Conservation (phyloP, 2,329 filamentous ascomycete species). For the Colletotrichum filicis region DNA sequence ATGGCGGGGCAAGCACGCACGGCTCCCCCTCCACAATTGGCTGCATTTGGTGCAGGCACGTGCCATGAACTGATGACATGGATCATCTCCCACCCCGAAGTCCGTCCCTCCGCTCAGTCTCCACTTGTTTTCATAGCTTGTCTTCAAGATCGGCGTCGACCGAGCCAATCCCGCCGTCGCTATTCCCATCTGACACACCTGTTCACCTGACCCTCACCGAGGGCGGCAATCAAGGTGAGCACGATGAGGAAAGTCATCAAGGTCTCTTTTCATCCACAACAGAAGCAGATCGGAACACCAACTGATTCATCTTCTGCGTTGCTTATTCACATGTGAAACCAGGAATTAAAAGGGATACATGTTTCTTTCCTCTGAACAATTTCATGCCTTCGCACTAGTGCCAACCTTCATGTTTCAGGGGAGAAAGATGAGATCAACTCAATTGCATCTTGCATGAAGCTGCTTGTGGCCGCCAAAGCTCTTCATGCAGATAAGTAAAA, state of each 20-base stretch:
- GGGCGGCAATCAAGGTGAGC: neutral
- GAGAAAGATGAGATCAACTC: slow-evolving; percentile 6
- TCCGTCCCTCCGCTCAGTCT: neutral
- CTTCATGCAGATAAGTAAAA: neutral
- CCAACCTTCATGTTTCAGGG: neutral
- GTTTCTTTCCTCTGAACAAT: neutral
- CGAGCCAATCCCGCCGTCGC: slow-evolving; percentile 25
- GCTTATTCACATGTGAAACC: neutral
- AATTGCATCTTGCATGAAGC: neutral
- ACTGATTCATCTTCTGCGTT: neutral
- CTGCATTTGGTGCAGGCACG: neutral
- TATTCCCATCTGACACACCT: neutral
- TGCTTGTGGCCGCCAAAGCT: neutral
- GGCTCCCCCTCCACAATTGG: neutral
- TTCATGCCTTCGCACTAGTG: neutral
- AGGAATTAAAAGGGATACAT: neutral
- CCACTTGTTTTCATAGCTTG: neutral
- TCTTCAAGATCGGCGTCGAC: neutral
- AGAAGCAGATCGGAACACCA: neutral
- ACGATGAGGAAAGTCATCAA: no score
- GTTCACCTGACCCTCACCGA: neutral
- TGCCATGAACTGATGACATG: neutral
- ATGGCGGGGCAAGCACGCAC: slow-evolving; percentile 18
- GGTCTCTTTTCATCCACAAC: neutral
- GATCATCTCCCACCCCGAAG: slow-evolving; percentile 21